Base-by-base conservation (phyloP, 495 filamentous ascomycete genomes). In the Aspergillus diversus region DNA sequence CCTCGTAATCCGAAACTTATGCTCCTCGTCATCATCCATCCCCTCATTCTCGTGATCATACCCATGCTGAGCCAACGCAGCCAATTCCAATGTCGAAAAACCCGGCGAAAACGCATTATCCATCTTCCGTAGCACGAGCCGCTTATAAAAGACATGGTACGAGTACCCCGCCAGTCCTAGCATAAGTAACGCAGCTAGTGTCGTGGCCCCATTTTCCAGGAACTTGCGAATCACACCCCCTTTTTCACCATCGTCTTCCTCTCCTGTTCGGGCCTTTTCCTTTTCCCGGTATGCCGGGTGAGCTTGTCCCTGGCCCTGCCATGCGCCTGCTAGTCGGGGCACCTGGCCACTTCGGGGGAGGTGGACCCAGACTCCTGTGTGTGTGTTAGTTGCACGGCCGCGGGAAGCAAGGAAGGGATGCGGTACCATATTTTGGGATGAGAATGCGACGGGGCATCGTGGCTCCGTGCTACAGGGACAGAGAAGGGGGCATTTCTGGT, bases 51-150 rank as follows among this genome's bases (percentile, higher is more conserved):
- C 53, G 9, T 62, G 42, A 17, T 50, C 52, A 13, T 62, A 62
- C 42, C 60, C 60, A 15, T 62, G 84, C 48, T 84, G 86, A 39
- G 81, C 82, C 1, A 85, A 75, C 16, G 87, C 89, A 5, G 92
- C 92, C 12, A 96, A 75, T 32, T 89, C 90, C 11, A 96, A 78
- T 0, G 92, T 89, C 0, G 92, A 92, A 70, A 96, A 92, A 1
- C 92, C 92, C 7, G 88, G 88, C 43, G 84, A 78, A 71, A 96
- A 96, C 37, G 92, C 92, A 58, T 90, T 85, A 61, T 90, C 84
- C 71, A 96, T 93, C 71, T 96, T 96, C 57, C 84, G 69, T 2
- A 94, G 67, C 0, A 66, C 59, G 31, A 66, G 63, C 7, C 49
- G 47, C 16, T 66, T 66, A 47, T 66, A 66, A 35, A 87, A 89